A percentile compares a stretch with the other conserved stretches of the same genome.
phyloP scores from a whole-genome alignment of 2,329 filamentous ascomycete genomes.

The Cercospora brassicicola region DNA sequence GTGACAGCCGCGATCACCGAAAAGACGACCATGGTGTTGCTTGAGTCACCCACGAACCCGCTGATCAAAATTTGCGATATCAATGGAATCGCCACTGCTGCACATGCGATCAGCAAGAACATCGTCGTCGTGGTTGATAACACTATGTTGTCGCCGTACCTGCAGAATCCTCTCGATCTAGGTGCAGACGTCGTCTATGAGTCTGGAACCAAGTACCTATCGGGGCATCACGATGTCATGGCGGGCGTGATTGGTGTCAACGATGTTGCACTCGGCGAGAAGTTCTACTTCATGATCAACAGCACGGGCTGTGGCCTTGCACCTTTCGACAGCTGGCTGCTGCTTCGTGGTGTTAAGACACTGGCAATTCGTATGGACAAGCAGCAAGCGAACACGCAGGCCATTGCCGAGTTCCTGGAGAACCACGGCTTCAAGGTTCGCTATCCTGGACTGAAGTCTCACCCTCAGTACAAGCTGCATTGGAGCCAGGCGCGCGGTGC shows the following conservation, averaged over 20 bases:
- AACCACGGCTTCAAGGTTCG: slow-evolving; percentile 88
- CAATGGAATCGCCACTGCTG: slow-evolving; percentile 69
- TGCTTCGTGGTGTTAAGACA: slow-evolving; percentile 95
- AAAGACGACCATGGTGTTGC: slow-evolving; percentile 91
- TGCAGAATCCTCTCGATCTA: slow-evolving; percentile 88
- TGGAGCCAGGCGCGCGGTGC: slow-evolving; percentile 93
- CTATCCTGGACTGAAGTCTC: slow-evolving; percentile 89
- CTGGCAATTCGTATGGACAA: slow-evolving; percentile 98
- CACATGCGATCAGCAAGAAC: slow-evolving; percentile 74
- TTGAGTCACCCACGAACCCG: slow-evolving; percentile 96
- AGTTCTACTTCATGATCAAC: slow-evolving; percentile 96
- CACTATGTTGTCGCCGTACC: slow-evolving; percentile 96
- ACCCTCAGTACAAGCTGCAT: slow-evolving; percentile 94
- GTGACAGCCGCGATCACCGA: slow-evolving; percentile 68
- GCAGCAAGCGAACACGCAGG: slow-evolving; percentile 88
- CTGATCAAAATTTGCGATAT: slow-evolving; percentile 98
- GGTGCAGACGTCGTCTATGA: slow-evolving; percentile 97
- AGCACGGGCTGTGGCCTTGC: slow-evolving; percentile 90
- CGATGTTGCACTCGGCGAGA: slow-evolving; percentile 75
- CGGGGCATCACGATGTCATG: slow-evolving; percentile 98
- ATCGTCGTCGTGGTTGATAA: slow-evolving; percentile 93
- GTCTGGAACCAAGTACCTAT: slow-evolving; percentile 95
- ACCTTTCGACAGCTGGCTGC: slow-evolving; percentile 92
- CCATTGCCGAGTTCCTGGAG: slow-evolving; percentile 90
- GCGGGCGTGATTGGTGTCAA: slow-evolving; percentile 94